These are phyloP conservation scores for Talaromyces sp. DNA, from an alignment of 2,329 filamentous ascomycete species.

Conservation along the genomic window DNA sequence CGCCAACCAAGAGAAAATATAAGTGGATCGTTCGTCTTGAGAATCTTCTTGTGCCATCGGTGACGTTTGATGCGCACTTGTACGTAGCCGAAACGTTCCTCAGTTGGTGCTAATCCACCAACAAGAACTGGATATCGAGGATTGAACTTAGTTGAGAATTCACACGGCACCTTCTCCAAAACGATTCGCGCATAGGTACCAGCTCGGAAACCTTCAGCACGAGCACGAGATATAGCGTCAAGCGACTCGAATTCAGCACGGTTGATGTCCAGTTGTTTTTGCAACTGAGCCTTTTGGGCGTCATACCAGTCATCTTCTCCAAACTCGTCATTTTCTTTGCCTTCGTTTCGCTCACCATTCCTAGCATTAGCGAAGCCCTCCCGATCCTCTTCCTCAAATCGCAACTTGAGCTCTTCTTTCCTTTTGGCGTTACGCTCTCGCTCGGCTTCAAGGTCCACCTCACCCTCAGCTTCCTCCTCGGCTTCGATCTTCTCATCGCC, in stretches of 20 bases:
- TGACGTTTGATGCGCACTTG: conserved; percentile 97
- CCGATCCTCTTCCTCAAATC: conserved; percentile 97
- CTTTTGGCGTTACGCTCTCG: conserved; percentile 83
- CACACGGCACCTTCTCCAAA: conserved; percentile 81
- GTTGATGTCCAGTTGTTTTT: conserved; percentile 97
- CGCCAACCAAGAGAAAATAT: conserved; percentile 97
- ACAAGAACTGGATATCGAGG: conserved; percentile 79
- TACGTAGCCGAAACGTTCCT: conserved; percentile 92
- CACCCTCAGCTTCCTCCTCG: conserved; percentile 28
- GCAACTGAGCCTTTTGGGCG: conserved; percentile 86
- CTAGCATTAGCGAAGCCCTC: conserved; percentile 85
- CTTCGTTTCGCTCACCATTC: conserved; percentile 73
- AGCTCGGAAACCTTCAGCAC: conserved; percentile 85
- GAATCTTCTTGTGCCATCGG: conserved; percentile 97
- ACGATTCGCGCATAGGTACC: conserved; percentile 92
- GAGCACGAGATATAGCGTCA: conserved; percentile 75
- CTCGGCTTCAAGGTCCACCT: conserved; percentile 72
- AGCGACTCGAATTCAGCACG: conserved; percentile 85
- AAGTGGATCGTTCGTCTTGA: conserved; percentile 96
- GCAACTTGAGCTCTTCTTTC: conserved; percentile 90
- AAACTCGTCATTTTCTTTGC: conserved; percentile 70
- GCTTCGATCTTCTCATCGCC: conserved; percentile 37
- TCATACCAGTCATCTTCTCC: conserved; percentile 99
- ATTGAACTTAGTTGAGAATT: conserved; percentile 82
- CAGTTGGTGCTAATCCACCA: conserved; percentile 86